These are phyloP conservation scores for Trebouxiophyceae sp. DNA, from an alignment of 163 green algal genomes.

Conservation along the genomic window DNA sequence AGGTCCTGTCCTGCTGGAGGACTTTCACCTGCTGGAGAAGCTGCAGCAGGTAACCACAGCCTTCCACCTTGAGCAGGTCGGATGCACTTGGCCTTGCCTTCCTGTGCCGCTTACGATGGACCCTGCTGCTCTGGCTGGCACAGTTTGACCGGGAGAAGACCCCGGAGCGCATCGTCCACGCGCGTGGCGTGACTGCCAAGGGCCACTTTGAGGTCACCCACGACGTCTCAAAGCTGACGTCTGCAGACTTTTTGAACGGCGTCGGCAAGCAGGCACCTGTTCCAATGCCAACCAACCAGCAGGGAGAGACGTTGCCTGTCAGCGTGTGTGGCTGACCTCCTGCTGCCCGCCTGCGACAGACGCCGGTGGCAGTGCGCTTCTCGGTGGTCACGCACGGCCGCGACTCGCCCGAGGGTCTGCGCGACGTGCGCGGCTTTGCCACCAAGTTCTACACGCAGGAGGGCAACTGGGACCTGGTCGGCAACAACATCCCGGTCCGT, in stretches of 20 bases:
- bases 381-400: conserved; percentile 83
- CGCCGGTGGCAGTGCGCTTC: conserved; percentile 85
- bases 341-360: not conserved
- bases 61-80: no score
- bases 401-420: conserved; percentile 49
- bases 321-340: not conserved
- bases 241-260: conserved; percentile 67
- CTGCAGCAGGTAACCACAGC: no score
- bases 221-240: conserved; percentile 81
- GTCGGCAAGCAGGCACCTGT: conserved; percentile 52
- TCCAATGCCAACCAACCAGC: not conserved
- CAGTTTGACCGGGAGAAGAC: conserved; percentile 91
- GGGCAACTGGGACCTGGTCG: conserved; percentile 85
- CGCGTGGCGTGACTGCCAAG: conserved; percentile 76
- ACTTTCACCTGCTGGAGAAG: conserved; percentile 94
- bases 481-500: conserved; percentile 78
- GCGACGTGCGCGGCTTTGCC: conserved; percentile 91
- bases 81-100: not conserved
- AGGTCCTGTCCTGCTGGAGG: conserved; percentile 76
- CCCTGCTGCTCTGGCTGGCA: not conserved
- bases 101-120: not conserved
- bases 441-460: conserved; percentile 83
- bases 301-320: not conserved
- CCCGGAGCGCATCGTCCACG: conserved; percentile 93
- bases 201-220: conserved; percentile 91